Evolutionary conservation across 2,329 filamentous ascomycete genomes (phyloP).

Genomic region (Pestalotiopsis sp.): DNA sequence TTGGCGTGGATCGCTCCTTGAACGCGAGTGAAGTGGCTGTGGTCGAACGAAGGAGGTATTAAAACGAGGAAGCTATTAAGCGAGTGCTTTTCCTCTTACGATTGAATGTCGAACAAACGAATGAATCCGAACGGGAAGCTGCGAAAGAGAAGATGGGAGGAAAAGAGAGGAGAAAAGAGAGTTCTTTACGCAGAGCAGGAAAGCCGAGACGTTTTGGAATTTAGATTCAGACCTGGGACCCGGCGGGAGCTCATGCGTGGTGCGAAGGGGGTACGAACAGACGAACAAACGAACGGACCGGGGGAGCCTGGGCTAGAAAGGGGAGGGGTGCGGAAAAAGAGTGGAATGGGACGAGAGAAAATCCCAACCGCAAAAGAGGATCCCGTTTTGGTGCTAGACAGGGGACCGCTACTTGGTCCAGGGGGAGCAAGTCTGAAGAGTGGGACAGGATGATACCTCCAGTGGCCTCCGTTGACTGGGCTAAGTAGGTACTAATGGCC

Average conservation of each 20-base stretch:
- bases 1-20: conserved; percentile 13
- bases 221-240: conserved; percentile 14
- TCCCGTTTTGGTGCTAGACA: conserved; percentile 5
- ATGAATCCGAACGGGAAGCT: conserved; percentile 36
- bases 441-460: conserved; percentile 9
- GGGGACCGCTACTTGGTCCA: conserved; percentile 1
- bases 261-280: background rate
- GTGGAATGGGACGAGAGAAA: conserved; percentile 2
- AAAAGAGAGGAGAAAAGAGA: conserved; percentile 23
- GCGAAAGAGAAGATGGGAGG: conserved; percentile 23
- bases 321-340: conserved; percentile 1
- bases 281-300: too few species aligned
- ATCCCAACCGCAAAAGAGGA: conserved; percentile 9
- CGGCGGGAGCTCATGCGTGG: conserved; percentile 1
- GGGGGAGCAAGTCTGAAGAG: conserved; percentile 2
- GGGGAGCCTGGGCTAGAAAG: background rate
- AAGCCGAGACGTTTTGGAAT: conserved; percentile 38
- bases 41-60: conserved; percentile 23
- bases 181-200: conserved; percentile 30
- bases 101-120: conserved; percentile 36
- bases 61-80: conserved; percentile 35
- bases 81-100: conserved; percentile 34
- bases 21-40: background rate
- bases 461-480: background rate
- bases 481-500: background rate